Percentiles rank a stretch among this genome's conserved stretches.
Conservation (phyloP, 225 moss, liverwort and hornwort genomes). For the Sphagnum tenellum region DNA sequence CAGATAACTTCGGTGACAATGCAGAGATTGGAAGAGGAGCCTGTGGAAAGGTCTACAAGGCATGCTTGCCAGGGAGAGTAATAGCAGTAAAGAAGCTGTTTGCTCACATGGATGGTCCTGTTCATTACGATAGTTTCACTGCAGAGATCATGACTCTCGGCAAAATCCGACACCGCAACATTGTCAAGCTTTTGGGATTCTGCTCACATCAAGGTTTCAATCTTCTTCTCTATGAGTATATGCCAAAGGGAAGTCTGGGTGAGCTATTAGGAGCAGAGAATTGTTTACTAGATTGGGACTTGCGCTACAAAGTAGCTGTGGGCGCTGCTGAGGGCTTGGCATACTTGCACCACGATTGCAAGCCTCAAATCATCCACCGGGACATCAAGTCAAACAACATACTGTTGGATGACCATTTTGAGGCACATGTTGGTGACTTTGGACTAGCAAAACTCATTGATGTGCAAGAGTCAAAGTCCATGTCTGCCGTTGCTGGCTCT, state of each 20-base stretch:
- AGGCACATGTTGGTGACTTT: slow-evolving; percentile 54
- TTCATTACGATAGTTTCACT: slow-evolving; percentile 39
- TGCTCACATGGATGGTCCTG: slow-evolving; percentile 32
- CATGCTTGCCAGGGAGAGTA: slow-evolving; percentile 38
- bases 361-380: slow-evolving; percentile 42
- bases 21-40: slow-evolving; percentile 42
- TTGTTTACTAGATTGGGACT: slow-evolving; percentile 49
- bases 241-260: slow-evolving; percentile 51
- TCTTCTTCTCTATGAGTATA: slow-evolving; percentile 42
- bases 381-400: slow-evolving; percentile 58
- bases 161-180: slow-evolving; percentile 50
- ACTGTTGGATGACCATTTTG: slow-evolving; percentile 36
- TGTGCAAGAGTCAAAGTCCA: slow-evolving; percentile 33
- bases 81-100: slow-evolving; percentile 57
- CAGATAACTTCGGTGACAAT: slow-evolving; percentile 26
- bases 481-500: slow-evolving; percentile 48
- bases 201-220: slow-evolving; percentile 39
- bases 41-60: slow-evolving; percentile 52
- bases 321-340: slow-evolving; percentile 43
- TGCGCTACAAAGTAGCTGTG: slow-evolving; percentile 39
- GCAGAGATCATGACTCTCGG: slow-evolving; percentile 49
- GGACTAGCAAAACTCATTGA: slow-evolving; percentile 53
- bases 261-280: slow-evolving; percentile 25
- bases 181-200: slow-evolving; percentile 55
- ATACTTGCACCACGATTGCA: slow-evolving; percentile 47